Evolutionary conservation across 2,329 filamentous ascomycete genomes (phyloP).

Genomic region (Fusarium sp.): DNA sequence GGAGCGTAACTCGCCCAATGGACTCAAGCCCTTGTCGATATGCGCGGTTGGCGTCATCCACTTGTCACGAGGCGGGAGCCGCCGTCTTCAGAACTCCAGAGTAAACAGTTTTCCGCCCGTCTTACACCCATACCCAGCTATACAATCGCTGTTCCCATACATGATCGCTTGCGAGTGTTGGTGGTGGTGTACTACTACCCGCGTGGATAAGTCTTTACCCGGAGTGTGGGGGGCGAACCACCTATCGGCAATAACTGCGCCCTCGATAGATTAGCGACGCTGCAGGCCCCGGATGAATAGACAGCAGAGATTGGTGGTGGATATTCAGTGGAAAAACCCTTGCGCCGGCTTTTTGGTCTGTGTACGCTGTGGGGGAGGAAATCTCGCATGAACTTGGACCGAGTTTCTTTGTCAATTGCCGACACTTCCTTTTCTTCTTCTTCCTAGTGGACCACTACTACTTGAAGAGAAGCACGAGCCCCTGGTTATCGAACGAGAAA

Average conservation of each 20-base stretch:
- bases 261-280: background rate
- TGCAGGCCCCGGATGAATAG: slow-evolving; percentile 25
- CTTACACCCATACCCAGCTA: background rate
- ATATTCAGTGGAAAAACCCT: slow-evolving; percentile 39
- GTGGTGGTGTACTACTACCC: slow-evolving; percentile 14
- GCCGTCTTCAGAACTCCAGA: slow-evolving; percentile 12
- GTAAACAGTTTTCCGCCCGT: slow-evolving; percentile 15
- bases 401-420: slow-evolving; percentile 8
- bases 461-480: slow-evolving; percentile 23
- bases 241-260: slow-evolving; percentile 21
- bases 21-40: slow-evolving; percentile 6
- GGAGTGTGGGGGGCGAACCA: slow-evolving; percentile 6
- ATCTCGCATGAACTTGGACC: slow-evolving; percentile 19
- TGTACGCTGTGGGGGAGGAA: background rate
- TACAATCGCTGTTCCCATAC: background rate
- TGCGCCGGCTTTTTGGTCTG: slow-evolving; percentile 19
- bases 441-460: slow-evolving; percentile 33
- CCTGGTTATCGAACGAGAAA: background rate
- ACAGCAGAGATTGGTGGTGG: slow-evolving; percentile 1
- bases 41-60: slow-evolving; percentile 13
- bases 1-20: slow-evolving; percentile 27
- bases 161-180: slow-evolving; percentile 13
- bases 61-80: slow-evolving; percentile 26
- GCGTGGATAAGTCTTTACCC: slow-evolving; percentile 41
- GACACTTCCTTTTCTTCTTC: slow-evolving; percentile 11